A percentile compares a stretch with the other conserved stretches of the same genome.
Evolutionary conservation across 495 filamentous ascomycete species (phyloP).

Genomic region (Lepraria neglecta): DNA sequence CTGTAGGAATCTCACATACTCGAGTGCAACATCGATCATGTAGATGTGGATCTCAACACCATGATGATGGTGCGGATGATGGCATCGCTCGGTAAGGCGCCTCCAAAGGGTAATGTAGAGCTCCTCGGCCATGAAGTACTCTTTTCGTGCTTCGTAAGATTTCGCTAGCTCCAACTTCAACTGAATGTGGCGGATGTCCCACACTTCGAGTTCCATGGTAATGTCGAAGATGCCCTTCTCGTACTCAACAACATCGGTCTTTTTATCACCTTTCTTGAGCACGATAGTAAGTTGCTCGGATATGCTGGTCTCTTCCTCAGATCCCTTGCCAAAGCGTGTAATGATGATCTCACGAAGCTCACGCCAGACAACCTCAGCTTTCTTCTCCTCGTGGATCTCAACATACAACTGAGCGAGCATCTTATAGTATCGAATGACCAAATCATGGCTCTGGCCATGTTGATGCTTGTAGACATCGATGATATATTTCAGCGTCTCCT

Average conservation of each 20-base stretch:
- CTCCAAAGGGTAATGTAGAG: constrained; percentile 45
- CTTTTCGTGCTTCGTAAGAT: constrained; percentile 41
- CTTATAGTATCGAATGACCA: constrained; percentile 52
- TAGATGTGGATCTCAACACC: constrained; percentile 48
- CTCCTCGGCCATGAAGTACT: constrained; percentile 39
- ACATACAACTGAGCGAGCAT: constrained; percentile 50
- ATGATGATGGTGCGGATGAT: constrained; percentile 35
- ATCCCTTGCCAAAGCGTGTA: constrained; percentile 48
- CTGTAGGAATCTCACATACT: constrained; percentile 49
- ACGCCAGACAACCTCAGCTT: constrained; percentile 47
- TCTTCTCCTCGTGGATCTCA: constrained; percentile 44
- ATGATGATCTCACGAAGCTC: constrained; percentile 51
- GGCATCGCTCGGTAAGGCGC: constrained; percentile 36
- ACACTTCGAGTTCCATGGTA: constrained; percentile 44
- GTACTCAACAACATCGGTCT: constrained; percentile 47
- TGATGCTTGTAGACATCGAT: constrained; percentile 50
- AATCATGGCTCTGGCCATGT: constrained; percentile 46
- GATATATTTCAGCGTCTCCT: constrained; percentile 51
- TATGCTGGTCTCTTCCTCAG: constrained; percentile 38
- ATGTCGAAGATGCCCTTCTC: constrained; percentile 43
- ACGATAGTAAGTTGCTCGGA: constrained; percentile 46
- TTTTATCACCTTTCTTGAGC: constrained; percentile 42
- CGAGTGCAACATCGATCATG: constrained; percentile 52
- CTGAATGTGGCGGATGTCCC: constrained; percentile 48
- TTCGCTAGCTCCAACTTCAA: constrained; percentile 43